Conservation (phyloP, 192 early-diverging fungal genomes). For the Mortierella antarctica region DNA sequence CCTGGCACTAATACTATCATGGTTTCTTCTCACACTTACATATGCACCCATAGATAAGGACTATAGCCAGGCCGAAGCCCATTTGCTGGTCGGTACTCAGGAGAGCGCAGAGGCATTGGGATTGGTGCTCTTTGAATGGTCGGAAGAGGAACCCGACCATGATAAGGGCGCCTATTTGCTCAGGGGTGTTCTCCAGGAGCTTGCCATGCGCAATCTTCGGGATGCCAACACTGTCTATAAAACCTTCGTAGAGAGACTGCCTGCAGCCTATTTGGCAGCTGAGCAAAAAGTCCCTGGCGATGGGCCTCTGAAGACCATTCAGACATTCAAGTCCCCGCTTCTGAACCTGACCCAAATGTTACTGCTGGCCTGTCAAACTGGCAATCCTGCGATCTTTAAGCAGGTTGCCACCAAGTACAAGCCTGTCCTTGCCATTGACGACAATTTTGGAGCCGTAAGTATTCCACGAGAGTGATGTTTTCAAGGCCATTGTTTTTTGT, state of each 20-base stretch:
- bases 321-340: conserved; percentile 62
- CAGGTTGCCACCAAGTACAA: conserved; percentile 42
- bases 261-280: conserved; percentile 15
- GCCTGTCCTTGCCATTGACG: conserved; percentile 39
- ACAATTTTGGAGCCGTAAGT: conserved; percentile 51
- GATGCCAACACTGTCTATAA: conserved; percentile 33
- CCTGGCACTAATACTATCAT: background rate
- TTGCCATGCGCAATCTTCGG: conserved; percentile 42
- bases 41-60: conserved; percentile 62
- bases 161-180: conserved; percentile 84
- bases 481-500: background rate
- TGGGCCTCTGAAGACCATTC: conserved; percentile 36
- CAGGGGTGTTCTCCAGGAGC: conserved; percentile 84
- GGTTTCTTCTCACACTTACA: background rate
- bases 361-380: conserved; percentile 39
- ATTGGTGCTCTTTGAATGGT: conserved; percentile 84
- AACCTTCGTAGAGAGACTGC: conserved; percentile 36
- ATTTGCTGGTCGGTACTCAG: conserved; percentile 85
- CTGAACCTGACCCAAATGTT: conserved; percentile 59
- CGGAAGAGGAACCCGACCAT: conserved; percentile 60
- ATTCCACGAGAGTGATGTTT: background rate
- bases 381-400: conserved; percentile 38
- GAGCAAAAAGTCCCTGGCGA: conserved; percentile 29
- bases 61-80: conserved; percentile 86
- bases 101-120: conserved; percentile 83